phyloP scores from a whole-genome alignment of 2,329 filamentous ascomycete genomes.

The Monilinia vaccinii-corymbosi region DNA sequence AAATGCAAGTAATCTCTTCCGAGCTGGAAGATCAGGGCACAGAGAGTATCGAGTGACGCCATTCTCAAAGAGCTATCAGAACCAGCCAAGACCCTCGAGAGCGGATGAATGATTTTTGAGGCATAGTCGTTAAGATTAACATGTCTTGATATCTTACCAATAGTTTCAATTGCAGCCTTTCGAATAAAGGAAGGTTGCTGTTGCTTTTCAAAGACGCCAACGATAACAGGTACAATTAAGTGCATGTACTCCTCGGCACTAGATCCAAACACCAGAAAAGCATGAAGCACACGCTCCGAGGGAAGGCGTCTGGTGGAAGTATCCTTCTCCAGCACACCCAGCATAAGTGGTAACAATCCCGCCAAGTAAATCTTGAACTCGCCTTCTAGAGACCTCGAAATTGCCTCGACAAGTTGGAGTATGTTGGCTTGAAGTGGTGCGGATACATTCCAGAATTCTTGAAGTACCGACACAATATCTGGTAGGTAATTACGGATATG shows the following conservation, averaged over 20 bases:
- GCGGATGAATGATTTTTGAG: conserved; percentile 88
- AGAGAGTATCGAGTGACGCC: conserved; percentile 86
- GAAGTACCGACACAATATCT: conserved; percentile 75
- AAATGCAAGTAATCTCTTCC: conserved; percentile 95
- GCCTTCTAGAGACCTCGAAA: conserved; percentile 85
- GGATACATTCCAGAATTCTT: conserved; percentile 82
- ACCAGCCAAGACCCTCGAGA: conserved; percentile 71
- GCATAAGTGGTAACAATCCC: conserved; percentile 81
- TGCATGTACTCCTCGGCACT: conserved; percentile 99
- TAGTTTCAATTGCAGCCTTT: conserved; percentile 85
- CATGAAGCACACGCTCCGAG: conserved; percentile 85
- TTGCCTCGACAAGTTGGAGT: conserved; percentile 82
- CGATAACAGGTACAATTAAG: conserved; percentile 90
- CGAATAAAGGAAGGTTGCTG: conserved; percentile 71
- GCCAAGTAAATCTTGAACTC: conserved; percentile 98
- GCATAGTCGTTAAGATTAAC: conserved; percentile 97
- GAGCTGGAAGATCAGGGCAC: conserved; percentile 89
- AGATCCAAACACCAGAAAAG: conserved; percentile 90
- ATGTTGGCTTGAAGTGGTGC: conserved; percentile 83
- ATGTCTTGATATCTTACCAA: conserved; percentile 87
- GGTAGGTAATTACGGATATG: conserved; percentile 89
- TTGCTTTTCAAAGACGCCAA: conserved; percentile 85
- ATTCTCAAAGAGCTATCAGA: conserved; percentile 65
- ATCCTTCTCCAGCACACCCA: conserved; percentile 86
- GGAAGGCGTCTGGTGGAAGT: conserved; percentile 63